phyloP scores from a whole-genome alignment of 1,284 basidiomycete genomes.

The Tilletiopsis washingtonensis region DNA sequence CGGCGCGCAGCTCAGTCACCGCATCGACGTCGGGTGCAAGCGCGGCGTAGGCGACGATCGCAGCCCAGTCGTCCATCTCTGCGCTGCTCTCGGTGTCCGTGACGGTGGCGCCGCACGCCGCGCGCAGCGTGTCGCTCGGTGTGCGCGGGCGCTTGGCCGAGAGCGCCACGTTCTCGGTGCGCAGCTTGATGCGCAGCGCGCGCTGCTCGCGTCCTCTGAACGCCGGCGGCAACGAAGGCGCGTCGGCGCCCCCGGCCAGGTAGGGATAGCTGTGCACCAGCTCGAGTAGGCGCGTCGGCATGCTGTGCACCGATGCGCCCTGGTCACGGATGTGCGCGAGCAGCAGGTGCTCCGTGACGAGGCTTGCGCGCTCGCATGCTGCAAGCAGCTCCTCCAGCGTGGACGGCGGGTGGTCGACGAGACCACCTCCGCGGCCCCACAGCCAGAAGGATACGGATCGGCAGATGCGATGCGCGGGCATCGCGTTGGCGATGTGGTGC shows the following conservation, averaged over 20 bases:
- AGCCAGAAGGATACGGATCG: slow-evolving; percentile 30
- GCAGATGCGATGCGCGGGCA: slow-evolving; percentile 24
- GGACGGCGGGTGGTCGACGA: slow-evolving; percentile 19
- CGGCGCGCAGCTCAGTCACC: neutral
- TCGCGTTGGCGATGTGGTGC: slow-evolving; percentile 27
- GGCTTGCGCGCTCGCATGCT: slow-evolving; percentile 6
- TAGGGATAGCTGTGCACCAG: slow-evolving; percentile 23
- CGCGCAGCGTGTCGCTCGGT: slow-evolving; percentile 15
- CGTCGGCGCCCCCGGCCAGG: slow-evolving; percentile 1
- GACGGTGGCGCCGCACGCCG: slow-evolving; percentile 18
- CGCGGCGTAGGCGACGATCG: slow-evolving; percentile 1
- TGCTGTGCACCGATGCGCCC: slow-evolving; percentile 18
- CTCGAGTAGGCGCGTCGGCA: slow-evolving; percentile 29
- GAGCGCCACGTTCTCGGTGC: slow-evolving; percentile 21
- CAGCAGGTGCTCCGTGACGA: slow-evolving; percentile 28
- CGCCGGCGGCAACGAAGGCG: slow-evolving; percentile 12
- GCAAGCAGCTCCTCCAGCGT: slow-evolving; percentile 12
- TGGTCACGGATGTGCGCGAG: slow-evolving; percentile 29
- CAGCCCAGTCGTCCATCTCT: slow-evolving; percentile 8
- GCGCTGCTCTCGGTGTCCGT: slow-evolving; percentile 19
- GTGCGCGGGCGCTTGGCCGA: slow-evolving; percentile 13
- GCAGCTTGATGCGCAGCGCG: slow-evolving; percentile 20
- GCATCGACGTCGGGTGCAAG: neutral
- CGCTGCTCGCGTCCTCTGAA: slow-evolving; percentile 9
- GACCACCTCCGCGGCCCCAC: slow-evolving; percentile 17